phyloP scores from a whole-genome alignment of 139 green algal genomes.

The Tetradesmus lagerheimii region DNA sequence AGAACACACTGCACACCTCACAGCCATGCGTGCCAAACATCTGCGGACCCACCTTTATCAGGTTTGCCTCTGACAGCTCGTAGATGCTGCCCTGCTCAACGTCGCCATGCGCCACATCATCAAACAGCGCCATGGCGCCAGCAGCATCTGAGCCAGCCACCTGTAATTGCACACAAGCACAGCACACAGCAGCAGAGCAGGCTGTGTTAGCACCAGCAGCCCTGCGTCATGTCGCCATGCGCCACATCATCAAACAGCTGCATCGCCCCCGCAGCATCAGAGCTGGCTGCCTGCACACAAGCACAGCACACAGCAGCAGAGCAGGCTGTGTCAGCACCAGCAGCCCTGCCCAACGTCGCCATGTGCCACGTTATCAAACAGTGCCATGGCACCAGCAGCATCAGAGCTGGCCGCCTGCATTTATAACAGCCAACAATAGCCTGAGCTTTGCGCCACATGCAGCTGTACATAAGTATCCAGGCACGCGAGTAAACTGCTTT shows the following conservation, averaged over 20 bases:
- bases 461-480: too few species aligned
- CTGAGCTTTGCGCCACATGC: too few species aligned
- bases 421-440: not conserved
- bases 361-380: not conserved
- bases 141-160: too few species aligned
- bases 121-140: slow-evolving; percentile 36
- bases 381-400: too few species aligned
- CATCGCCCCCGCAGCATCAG: slow-evolving; percentile 3
- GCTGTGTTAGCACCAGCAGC: too few species aligned
- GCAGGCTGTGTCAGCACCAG: too few species aligned
- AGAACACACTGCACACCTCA: too few species aligned
- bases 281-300: not conserved
- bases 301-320: not conserved
- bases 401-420: not conserved
- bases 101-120: slow-evolving; percentile 36
- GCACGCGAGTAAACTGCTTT: too few species aligned
- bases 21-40: too few species aligned
- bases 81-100: slow-evolving; percentile 34
- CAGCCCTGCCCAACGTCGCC: not conserved
- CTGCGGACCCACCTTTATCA: slow-evolving; percentile 40
- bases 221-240: not conserved
- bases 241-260: slow-evolving; percentile 44
- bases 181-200: not conserved
- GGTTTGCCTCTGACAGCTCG: slow-evolving; percentile 38
- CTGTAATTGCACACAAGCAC: not conserved